phyloP scores from a whole-genome alignment of 768 basidiomycete species.

The Rhizopogon vesiculosus region DNA sequence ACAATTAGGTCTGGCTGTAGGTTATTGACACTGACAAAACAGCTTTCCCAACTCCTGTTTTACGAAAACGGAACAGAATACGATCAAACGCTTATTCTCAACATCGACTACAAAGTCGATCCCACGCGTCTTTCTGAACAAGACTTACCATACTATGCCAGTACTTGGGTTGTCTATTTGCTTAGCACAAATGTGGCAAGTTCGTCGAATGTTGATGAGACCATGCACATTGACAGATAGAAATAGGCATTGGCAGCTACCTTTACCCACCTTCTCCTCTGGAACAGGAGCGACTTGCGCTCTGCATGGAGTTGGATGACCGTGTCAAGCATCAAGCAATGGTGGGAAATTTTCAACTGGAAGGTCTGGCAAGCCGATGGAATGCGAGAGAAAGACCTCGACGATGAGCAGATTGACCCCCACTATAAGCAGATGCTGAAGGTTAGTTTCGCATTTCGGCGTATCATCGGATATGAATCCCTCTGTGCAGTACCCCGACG shows the following conservation, averaged over 20 bases:
- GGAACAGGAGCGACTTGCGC: slow-evolving; percentile 48
- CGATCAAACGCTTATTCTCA: slow-evolving; percentile 49
- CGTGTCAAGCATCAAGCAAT: slow-evolving; percentile 25
- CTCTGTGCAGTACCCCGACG: slow-evolving; percentile 26
- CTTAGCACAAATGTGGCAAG: slow-evolving; percentile 40
- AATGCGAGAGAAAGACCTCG: slow-evolving; percentile 22
- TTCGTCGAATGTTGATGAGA: slow-evolving; percentile 35
- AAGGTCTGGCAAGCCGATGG: slow-evolving; percentile 29
- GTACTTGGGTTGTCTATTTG: slow-evolving; percentile 18
- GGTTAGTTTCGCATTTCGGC: slow-evolving; percentile 11
- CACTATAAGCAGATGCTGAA: slow-evolving; percentile 50
- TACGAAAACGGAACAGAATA: slow-evolving; percentile 48
- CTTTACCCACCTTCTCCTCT: slow-evolving; percentile 45
- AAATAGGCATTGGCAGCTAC: slow-evolving; percentile 36
- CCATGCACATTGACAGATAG: slow-evolving; percentile 22
- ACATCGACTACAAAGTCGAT: slow-evolving; percentile 48
- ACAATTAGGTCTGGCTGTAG: too few relatives aligned
- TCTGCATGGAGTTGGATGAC: slow-evolving; percentile 43
- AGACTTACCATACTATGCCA: slow-evolving; percentile 27
- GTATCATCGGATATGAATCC: too few relatives aligned
- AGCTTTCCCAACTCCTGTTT: slow-evolving; percentile 45
- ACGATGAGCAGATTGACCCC: slow-evolving; percentile 41
- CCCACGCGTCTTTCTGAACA: slow-evolving; percentile 39
- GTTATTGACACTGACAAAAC: slow-evolving; percentile 8
- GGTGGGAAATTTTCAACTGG: slow-evolving; percentile 33